phyloP scores from a whole-genome alignment of 2,329 filamentous ascomycete species.

The Paraphoma chrysanthemicola region DNA sequence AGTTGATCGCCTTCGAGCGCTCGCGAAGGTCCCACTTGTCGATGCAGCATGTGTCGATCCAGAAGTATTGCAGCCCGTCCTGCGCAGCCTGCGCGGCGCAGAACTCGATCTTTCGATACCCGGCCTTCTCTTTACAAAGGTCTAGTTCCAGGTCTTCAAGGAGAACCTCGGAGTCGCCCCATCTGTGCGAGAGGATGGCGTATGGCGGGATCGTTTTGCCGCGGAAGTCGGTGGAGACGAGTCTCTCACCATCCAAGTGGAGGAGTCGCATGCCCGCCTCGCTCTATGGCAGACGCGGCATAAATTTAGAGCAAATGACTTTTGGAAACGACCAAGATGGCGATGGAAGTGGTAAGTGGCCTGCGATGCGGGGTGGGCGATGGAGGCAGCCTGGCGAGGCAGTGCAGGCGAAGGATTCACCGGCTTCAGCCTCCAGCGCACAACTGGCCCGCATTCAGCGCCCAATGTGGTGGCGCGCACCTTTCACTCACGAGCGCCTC shows the following conservation, averaged over 20 bases:
- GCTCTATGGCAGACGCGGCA: no score
- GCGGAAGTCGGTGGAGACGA: neutral
- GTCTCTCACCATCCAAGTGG: neutral
- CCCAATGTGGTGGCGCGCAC: no score
- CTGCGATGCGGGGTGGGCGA: no score
- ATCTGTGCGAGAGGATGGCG: neutral
- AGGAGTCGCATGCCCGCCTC: neutral
- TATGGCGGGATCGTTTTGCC: neutral
- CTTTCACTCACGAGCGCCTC: no score
- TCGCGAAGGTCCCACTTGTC: conserved; percentile 17
- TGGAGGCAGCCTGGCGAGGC: no score
- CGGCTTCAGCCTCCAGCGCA: no score
- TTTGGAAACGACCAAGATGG: no score
- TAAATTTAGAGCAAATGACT: no score
- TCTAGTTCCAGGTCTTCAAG: neutral
- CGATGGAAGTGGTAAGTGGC: no score
- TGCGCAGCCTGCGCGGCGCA: conserved; percentile 26
- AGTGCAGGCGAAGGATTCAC: no score
- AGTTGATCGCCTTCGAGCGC: neutral
- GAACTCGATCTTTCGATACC: neutral
- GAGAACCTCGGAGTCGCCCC: neutral
- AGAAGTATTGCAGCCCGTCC: conserved; percentile 30
- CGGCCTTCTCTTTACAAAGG: neutral
- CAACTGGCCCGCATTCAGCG: no score
- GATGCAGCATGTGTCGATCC: conserved; percentile 32